A percentile compares a stretch with the other conserved stretches of the same genome.
These are phyloP conservation scores for Mucor irregularis DNA, from an alignment of 371 early-diverging fungal species.

Conservation along the genomic window DNA sequence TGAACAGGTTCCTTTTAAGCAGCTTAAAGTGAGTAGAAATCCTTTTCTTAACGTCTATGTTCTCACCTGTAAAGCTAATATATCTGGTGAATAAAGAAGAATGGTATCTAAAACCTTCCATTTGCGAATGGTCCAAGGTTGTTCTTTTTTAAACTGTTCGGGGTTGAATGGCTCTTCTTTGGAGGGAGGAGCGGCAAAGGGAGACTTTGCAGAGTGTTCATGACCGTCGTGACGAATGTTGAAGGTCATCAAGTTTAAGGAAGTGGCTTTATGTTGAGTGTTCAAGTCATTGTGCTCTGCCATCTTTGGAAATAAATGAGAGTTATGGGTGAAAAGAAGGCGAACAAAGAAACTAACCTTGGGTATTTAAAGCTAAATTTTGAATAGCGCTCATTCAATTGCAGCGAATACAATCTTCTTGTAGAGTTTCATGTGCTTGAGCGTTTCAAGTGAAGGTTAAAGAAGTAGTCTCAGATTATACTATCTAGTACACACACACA, in stretches of 20 bases:
- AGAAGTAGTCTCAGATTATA: too few relatives aligned
- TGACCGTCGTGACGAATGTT: slow-evolving; percentile 45
- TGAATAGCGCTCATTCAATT: too few relatives aligned
- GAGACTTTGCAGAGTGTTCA: slow-evolving; percentile 7
- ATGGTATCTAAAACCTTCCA: slow-evolving; percentile 51
- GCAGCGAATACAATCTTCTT: too few relatives aligned
- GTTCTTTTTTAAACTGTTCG: slow-evolving; percentile 30
- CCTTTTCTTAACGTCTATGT: neutral
- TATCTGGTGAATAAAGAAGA: slow-evolving; percentile 43
- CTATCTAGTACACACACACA: too few relatives aligned
- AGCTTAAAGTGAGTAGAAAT: neutral
- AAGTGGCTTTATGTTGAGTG: neutral
- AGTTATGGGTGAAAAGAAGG: neutral
- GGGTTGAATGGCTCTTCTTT: slow-evolving; percentile 15
- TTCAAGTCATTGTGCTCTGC: neutral
- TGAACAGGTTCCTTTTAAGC: slow-evolving; percentile 41
- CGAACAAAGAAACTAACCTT: slow-evolving; percentile 6
- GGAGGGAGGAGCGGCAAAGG: slow-evolving; percentile 32
- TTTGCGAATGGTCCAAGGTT: slow-evolving; percentile 50
- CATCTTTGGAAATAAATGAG: slow-evolving; percentile 1
- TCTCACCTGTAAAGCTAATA: slow-evolving; percentile 47
- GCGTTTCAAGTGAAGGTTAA: too few relatives aligned
- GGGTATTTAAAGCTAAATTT: too few relatives aligned
- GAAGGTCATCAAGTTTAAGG: slow-evolving; percentile 43
- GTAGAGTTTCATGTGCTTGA: too few relatives aligned